These are phyloP conservation scores for Iberis pinnata DNA, from an alignment of 345 rosid species.

Conservation along the genomic window DNA sequence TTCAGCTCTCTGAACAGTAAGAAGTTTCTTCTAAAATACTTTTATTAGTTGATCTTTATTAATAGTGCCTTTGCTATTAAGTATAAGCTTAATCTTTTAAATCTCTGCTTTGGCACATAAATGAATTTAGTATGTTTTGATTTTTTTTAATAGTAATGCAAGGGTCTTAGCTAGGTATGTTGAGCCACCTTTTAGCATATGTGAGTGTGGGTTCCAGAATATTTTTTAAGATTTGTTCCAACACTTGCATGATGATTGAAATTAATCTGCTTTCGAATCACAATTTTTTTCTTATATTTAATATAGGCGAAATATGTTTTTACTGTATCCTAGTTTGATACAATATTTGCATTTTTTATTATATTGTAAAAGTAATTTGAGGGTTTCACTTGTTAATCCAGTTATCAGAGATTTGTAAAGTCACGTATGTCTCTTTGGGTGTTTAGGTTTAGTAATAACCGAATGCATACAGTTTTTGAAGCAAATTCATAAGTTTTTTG, in stretches of 20 bases:
- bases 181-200: not conserved
- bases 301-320: too few relatives aligned
- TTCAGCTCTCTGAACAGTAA: conserved; percentile 74
- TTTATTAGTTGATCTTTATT: conserved; percentile 3
- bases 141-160: conserved; percentile 3
- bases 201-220: not conserved
- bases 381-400: too few relatives aligned
- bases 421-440: too few relatives aligned
- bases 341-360: too few relatives aligned
- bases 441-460: not conserved
- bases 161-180: conserved; percentile 14
- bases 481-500: not conserved
- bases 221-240: conserved; percentile 7
- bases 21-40: conserved; percentile 30
- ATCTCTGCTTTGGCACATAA: not conserved
- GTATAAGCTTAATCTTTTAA: not conserved
- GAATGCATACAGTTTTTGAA: not conserved
- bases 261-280: not conserved
- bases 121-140: conserved; percentile 2
- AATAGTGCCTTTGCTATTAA: not conserved
- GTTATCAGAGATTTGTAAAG: too few relatives aligned
- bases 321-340: too few relatives aligned
- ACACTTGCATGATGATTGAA: conserved; percentile 11
- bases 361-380: too few relatives aligned
- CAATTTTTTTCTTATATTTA: too few relatives aligned